These are phyloP conservation scores for Boletales sp. DNA, from an alignment of 768 basidiomycete species.

Conservation along the genomic window DNA sequence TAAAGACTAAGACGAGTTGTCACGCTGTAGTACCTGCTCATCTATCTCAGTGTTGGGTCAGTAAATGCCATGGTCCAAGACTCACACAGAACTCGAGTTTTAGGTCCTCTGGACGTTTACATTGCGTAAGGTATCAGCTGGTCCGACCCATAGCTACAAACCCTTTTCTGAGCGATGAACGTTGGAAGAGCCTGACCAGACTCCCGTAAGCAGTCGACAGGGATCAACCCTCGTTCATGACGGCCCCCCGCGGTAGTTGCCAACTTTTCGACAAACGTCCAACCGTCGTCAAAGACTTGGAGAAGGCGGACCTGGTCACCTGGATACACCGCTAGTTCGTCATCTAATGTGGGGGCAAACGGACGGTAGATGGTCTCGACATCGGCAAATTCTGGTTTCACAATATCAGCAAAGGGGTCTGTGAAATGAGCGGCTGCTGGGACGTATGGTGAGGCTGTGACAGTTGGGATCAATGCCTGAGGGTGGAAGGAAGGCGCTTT, in stretches of 20 bases:
- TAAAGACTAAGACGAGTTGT: too few relatives aligned
- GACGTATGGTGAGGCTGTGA: neutral
- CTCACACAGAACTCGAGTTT: neutral
- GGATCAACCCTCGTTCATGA: constrained; percentile 51
- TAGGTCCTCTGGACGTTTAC: too few relatives aligned
- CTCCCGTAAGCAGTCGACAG: constrained; percentile 63
- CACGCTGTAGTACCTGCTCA: too few relatives aligned
- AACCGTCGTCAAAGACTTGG: constrained; percentile 64
- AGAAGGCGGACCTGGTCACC: constrained; percentile 54
- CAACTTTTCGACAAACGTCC: constrained; percentile 58
- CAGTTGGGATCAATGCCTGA: neutral
- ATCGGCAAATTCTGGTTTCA: constrained; percentile 31
- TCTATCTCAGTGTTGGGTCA: neutral
- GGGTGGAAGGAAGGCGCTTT: constrained; percentile 11
- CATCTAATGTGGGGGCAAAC: constrained; percentile 52
- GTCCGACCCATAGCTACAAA: constrained; percentile 34
- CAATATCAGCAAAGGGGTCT: constrained; percentile 36
- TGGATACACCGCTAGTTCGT: constrained; percentile 53
- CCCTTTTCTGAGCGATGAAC: constrained; percentile 48
- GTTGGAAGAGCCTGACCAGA: constrained; percentile 42
- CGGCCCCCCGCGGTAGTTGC: neutral
- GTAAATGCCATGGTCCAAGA: neutral
- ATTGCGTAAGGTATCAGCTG: neutral
- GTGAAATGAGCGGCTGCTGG: constrained; percentile 12
- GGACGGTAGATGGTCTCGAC: constrained; percentile 52